phyloP scores from a whole-genome alignment of 345 rosid species.

The Dimocarpus longan region DNA sequence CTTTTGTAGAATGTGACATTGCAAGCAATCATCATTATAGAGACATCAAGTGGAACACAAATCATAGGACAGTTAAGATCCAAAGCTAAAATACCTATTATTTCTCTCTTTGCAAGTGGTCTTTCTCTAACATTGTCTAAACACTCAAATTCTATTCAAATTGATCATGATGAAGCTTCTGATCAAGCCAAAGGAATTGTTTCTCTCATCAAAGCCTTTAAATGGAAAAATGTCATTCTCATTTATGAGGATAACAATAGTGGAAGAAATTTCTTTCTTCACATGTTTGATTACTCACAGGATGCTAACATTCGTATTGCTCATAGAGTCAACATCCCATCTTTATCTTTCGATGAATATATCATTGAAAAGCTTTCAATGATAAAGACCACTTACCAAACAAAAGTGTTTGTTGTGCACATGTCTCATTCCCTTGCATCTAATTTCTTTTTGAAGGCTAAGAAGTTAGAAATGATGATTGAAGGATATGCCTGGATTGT shows the following conservation, averaged over 20 bases:
- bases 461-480: constrained; percentile 27
- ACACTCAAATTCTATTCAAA: constrained; percentile 30
- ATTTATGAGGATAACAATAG: constrained; percentile 31
- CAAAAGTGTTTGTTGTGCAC: constrained; percentile 27
- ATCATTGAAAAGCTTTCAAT: constrained; percentile 18
- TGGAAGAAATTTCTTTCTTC: constrained; percentile 26
- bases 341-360: neutral
- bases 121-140: neutral
- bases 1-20: neutral
- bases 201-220: constrained; percentile 25
- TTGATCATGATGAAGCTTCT: constrained; percentile 23
- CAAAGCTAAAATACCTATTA: constrained; percentile 31
- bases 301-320: constrained; percentile 14
- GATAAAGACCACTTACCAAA: constrained; percentile 15
- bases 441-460: constrained; percentile 27
- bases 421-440: constrained; percentile 22
- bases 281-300: neutral
- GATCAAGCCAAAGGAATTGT: constrained; percentile 25
- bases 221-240: constrained; percentile 34
- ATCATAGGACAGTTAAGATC: constrained; percentile 9
- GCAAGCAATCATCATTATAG: neutral
- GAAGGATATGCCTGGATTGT: constrained; percentile 43
- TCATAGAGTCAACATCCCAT: neutral
- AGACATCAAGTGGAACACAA: neutral
- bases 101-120: neutral